Base-by-base conservation (phyloP, 2,329 filamentous ascomycete species). In the Emmonsiellopsis sp. region DNA sequence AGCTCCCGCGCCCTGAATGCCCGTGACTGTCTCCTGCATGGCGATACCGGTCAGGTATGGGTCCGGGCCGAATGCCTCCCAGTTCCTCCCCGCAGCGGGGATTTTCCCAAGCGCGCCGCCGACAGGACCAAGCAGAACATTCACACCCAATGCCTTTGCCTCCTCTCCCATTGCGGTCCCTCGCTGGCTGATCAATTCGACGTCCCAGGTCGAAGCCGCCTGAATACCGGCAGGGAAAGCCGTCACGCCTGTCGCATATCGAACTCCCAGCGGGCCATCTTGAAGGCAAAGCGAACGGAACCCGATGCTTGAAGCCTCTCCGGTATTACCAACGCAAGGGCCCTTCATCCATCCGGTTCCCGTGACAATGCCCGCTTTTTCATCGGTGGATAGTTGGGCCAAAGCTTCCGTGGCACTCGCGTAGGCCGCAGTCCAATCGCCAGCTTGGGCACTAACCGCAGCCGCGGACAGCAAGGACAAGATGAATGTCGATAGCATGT, bases 141-240 rank as follows among this genome's bases (percentile, higher is more conserved):
- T 58, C 2, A 64, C 53, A 3, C 63, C 63, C 7, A 62, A 54
- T 10, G 55, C 59, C 48, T 60, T 62, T 2, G 60, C 53, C 56
- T 84, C 81, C 9, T 72, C 70, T 2, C 76, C 81, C 71, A 84
- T 78, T 44, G 74, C 74, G 7, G 71, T 65, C 0, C 71, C 81
- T 33, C 80, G 66, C 45, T 74, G 64, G 51, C 81, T 77, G 0
- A 79, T 76, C 55, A 83, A 60, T 4, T 76, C 73, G 46, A 66
- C 70, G 54, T 83, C 79, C 81, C 81, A 84, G 4, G 65, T 66
- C 1, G 85, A 83, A 13, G 84, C 86, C 0, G 77, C 79, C 0
- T 84, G 87, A 57, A 90, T 85, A 40, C 86, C 86, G 11, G 85
- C 79, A 0, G 86, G 84, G 59, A 90, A 91, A 0, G 81, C 84